Evolutionary conservation across 352 stramenopile species (phyloP).

Genomic region (Globisporangium nagaii): DNA sequence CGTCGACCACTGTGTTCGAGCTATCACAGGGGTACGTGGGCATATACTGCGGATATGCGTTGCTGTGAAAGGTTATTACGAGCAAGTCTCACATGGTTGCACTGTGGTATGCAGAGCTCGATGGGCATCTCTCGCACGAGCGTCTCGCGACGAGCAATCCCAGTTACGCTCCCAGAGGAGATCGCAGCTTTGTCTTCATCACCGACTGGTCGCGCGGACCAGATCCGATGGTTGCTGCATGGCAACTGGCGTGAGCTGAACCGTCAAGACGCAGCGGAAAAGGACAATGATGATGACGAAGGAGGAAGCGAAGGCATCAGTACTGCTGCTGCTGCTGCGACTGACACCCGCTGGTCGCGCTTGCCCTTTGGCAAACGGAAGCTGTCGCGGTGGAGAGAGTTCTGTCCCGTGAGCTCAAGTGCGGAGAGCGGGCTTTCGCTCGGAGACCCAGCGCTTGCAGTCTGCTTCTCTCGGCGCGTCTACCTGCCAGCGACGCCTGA

Average conservation of each 20-base stretch:
- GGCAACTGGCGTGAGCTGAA: constrained; percentile 39
- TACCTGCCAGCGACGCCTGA: constrained; percentile 42
- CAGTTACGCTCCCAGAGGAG: constrained; percentile 34
- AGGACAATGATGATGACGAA: not conserved
- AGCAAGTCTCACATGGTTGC: not conserved
- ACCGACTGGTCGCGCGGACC: constrained; percentile 32
- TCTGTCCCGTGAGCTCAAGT: constrained; percentile 47
- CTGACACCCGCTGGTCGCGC: not conserved
- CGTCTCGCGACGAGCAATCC: constrained; percentile 24
- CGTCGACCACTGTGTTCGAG: constrained; percentile 49
- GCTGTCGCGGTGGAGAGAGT: constrained; percentile 58
- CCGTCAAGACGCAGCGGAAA: not conserved
- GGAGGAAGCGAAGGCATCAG: not conserved
- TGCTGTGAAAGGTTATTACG: not conserved
- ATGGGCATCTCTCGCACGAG: constrained; percentile 38
- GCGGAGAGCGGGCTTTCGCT: constrained; percentile 15
- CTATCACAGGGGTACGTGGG: constrained; percentile 47
- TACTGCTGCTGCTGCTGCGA: too few species aligned
- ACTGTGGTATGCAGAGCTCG: constrained; percentile 23
- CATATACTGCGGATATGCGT: not conserved
- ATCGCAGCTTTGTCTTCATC: constrained; percentile 8
- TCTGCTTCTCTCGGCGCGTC: constrained; percentile 33
- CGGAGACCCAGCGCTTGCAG: constrained; percentile 39
- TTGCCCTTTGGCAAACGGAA: constrained; percentile 5
- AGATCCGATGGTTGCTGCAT: constrained; percentile 59